Base-by-base conservation (phyloP, 1,284 basidiomycete species). In the Cystobasidium slooffiae region DNA sequence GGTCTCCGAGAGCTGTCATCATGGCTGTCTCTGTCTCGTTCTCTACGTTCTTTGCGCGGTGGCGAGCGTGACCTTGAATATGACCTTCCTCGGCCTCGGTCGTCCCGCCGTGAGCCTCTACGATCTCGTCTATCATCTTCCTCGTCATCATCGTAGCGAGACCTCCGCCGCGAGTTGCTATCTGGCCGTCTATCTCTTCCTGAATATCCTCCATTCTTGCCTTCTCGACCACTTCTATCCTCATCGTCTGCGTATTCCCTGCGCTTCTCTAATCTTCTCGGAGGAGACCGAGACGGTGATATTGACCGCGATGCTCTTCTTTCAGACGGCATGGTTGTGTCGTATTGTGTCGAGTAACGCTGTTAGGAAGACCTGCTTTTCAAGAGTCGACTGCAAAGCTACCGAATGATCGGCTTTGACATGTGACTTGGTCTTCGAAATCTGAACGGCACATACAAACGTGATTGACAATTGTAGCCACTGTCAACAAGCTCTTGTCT, bases 1-100 rank as follows among this genome's bases (percentile, higher is more conserved):
- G 49, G 24, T 24, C 46, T 55, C 47, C 31, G n/a, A 20, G 37
- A 20, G 31, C 39, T 22, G 43, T 51, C 41, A 62, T 66, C 58
- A 39, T 51, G 41, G 39, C 52, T 55, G 24, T 52, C 31, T 41
- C 52, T 64, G 39, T 66, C 62, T 37, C 70, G 47, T 6, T 53
- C 39, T 37, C 24, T 44, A 12, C 18, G 37, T 22, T 59, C 56
- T 64, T 41, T 63, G 49, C 49, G 51, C 22, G 49, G 64, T 37
- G 66, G 66, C 58, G 51, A 58, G 39, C 66, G 24, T 49, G 53
- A 68, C 22, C 66, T 62, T 12, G 58, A 62, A 14, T 51, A 18
- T 18, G 61, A 46, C 58, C 63, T 46, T 44, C 46, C 64, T n/a
- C 51, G 41, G 9, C 51, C 18, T 6, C 64, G 49, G 24, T 55